Evolutionary conservation across 208 protist genomes (phyloP), one percentile per base, ranked within the genome.

Genomic region (Leishmania martiniquensis): DNA sequence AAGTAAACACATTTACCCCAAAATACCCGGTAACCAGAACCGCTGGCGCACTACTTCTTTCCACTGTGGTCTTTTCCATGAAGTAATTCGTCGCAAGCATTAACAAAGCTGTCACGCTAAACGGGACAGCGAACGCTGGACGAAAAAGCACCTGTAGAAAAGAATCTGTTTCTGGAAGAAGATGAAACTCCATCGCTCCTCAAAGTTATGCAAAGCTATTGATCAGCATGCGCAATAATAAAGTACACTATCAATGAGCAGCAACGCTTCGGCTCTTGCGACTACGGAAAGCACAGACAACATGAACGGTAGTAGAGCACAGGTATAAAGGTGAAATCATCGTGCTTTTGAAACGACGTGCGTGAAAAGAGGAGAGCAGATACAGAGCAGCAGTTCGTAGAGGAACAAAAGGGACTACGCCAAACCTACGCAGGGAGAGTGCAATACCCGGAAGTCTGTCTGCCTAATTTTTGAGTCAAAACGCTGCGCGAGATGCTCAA

Each of bases 161-260:
- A 2, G 83, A 88, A 76, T 87, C 81, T 39, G 82, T 88, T 63
- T 88, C 85, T 10, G 81, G 84, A 1, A 91, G 80, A 45, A 86
- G 67, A 4, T 55, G 63, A 75, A 86, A 85, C 76, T 78, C 75
- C 81, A 90, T 90, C 42, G 13, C n/a, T 57, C 3, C 32, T 54
- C 25, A 37, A 29, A n/a, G 68, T 20, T n/a, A 57, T 20, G n/a
- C 20, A 13, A 37, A 29, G 12, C 47, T 57, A 47, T 29, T 9
- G 32, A 34, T 39, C 22, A 22, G 47, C 42, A 9, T 39, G n/a
- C 29, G 51, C 20, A 69, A 6, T 13, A 63, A 15, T 10, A 51
- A 7, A 2, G 49, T 15, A 13, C 42, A 5, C 13, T 69, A 5
- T 22, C 6, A 13, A 6, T 44, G 65, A 51, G 51, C 20, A 22